These are phyloP conservation scores for Pisolithus sp. DNA, from an alignment of 768 basidiomycete species.

Conservation along the genomic window DNA sequence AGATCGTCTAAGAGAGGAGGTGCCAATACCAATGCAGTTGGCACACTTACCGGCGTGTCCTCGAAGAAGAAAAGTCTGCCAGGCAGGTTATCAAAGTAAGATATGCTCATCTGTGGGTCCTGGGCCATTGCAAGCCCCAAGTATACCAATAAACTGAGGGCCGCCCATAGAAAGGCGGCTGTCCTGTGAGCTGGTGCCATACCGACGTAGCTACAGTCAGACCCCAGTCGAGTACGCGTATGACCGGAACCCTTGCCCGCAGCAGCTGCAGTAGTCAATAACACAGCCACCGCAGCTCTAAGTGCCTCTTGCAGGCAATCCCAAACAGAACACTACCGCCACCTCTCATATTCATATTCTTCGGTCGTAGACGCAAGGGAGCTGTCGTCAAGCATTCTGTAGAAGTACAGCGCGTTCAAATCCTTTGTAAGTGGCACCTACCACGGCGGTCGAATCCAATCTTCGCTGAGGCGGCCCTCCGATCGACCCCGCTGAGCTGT, in stretches of 20 bases:
- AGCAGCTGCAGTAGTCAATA: too few species aligned
- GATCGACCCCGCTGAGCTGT: too few species aligned
- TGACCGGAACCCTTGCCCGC: background rate
- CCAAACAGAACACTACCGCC: too few species aligned
- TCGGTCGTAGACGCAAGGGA: too few species aligned
- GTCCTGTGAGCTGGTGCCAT: conserved; percentile 26
- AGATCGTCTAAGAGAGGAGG: background rate
- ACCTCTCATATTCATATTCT: too few species aligned
- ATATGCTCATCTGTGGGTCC: conserved; percentile 43
- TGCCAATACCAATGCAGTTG: background rate
- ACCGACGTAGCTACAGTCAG: conserved; percentile 6
- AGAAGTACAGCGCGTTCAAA: too few species aligned
- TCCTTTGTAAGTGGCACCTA: too few species aligned
- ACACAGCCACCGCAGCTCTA: too few species aligned
- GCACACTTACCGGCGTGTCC: conserved; percentile 67
- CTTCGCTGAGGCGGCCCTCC: too few species aligned
- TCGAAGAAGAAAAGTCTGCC: conserved; percentile 86
- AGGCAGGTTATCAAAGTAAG: conserved; percentile 66
- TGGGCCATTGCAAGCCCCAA: conserved; percentile 28
- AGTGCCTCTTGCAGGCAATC: too few species aligned
- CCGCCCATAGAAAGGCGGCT: conserved; percentile 21
- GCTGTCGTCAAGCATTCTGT: too few species aligned
- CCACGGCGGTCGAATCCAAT: too few species aligned
- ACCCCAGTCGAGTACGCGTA: conserved; percentile 6
- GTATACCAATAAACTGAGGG: conserved; percentile 16